Evolutionary conservation across 305 asterid genomes (phyloP).

Genomic region (Nicotiana rustica): DNA sequence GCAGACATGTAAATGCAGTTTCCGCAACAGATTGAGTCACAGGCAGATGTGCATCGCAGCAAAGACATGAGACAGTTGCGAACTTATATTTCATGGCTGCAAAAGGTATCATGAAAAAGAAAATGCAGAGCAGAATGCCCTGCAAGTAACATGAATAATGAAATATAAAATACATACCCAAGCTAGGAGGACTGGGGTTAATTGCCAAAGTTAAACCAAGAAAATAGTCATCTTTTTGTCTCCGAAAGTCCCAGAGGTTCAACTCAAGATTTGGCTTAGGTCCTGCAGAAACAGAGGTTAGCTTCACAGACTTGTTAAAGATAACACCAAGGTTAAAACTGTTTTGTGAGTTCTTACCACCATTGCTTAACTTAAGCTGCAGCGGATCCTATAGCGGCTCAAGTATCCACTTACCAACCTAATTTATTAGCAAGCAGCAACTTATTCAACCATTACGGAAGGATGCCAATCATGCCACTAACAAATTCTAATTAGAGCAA

Average conservation of each 20-base stretch:
- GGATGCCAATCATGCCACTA: neutral
- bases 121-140: slow-evolving; percentile 2
- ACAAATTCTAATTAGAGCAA: slow-evolving; percentile 1
- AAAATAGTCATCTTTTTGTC: slow-evolving; percentile 70
- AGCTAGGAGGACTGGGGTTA: slow-evolving; percentile 68
- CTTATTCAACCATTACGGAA: slow-evolving; percentile 31
- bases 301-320: neutral
- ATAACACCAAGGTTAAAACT: slow-evolving; percentile 27
- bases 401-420: slow-evolving; percentile 66
- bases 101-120: slow-evolving; percentile 1
- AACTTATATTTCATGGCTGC: neutral
- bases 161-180: slow-evolving; percentile 53
- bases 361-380: slow-evolving; percentile 68
- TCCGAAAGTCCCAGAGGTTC: slow-evolving; percentile 84
- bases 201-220: slow-evolving; percentile 88
- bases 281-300: slow-evolving; percentile 53
- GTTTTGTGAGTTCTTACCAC: slow-evolving; percentile 42
- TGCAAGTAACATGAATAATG: neutral
- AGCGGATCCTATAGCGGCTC: slow-evolving; percentile 67
- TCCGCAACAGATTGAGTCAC: neutral
- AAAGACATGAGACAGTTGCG: neutral
- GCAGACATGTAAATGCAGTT: slow-evolving; percentile 8
- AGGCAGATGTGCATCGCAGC: neutral
- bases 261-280: slow-evolving; percentile 90
- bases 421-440: slow-evolving; percentile 47